Conservation (phyloP, 768 basidiomycete species). For the Naematelia encephala region DNA sequence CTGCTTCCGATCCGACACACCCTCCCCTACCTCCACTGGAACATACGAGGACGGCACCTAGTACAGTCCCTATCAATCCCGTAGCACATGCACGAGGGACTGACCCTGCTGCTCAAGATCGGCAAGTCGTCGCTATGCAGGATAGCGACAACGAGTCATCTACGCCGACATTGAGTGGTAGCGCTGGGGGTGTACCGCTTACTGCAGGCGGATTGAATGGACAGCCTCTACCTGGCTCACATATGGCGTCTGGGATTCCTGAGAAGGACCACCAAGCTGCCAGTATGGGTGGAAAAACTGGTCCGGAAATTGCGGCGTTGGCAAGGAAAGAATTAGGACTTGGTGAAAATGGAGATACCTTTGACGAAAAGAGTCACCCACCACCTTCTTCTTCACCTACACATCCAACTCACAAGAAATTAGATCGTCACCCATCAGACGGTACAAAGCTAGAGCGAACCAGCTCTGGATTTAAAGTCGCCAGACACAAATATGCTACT, state of each 20-base stretch:
- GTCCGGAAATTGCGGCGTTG: conserved; percentile 6
- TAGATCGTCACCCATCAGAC: neutral
- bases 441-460: conserved; percentile 22
- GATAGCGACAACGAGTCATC: conserved; percentile 9
- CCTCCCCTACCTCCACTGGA: conserved; percentile 7
- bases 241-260: neutral
- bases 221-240: conserved; percentile 17
- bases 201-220: conserved; percentile 17
- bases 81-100: conserved; percentile 4
- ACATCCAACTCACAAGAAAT: neutral
- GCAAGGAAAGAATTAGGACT: conserved; percentile 18
- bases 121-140: neutral
- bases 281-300: conserved; percentile 10
- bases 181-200: neutral
- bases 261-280: conserved; percentile 28
- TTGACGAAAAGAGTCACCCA: neutral
- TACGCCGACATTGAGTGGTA: conserved; percentile 22
- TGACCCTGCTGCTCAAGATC: neutral
- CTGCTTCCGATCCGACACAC: neutral
- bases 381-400: neutral
- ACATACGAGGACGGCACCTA: conserved; percentile 21
- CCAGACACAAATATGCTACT: neutral
- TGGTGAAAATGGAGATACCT: neutral
- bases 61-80: conserved; percentile 18
- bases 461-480: conserved; percentile 14